Base-by-base conservation (phyloP, 805 yeast genomes). In the Spathaspora boniae region DNA sequence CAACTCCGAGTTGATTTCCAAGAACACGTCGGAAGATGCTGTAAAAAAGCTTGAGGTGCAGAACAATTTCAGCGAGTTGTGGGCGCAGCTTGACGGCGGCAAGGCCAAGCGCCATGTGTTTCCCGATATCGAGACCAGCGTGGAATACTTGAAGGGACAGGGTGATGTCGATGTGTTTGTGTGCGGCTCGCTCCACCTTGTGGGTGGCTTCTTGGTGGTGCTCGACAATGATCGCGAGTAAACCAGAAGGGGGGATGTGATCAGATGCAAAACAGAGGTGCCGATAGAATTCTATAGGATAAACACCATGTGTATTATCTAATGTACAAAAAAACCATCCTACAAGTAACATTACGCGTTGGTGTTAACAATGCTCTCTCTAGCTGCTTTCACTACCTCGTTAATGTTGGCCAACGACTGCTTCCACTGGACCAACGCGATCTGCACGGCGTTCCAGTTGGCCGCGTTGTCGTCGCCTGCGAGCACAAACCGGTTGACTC, bases 151-250 rank as follows among this genome's bases (percentile, higher is more conserved):
- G 33, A 71, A 73, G 40, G 34, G 45, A 19, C 45, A 41, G 12
- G 38, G 38, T 9, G 40, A 31, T 8, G 20, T 46, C n/a, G 88
- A 87, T 44, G 94, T 87, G 2, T 83, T 88, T 62, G 97, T 88
- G 0, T 84, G 94, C 40, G 99, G 99, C 1, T 88, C 97, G 4
- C 67, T 93, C 45, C 96, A 91, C 56, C 66, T 94, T 38, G 95
- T 93, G 8, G 99, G 99, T 12, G 98, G 98, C 0, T 74, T 93
- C 38, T 61, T 93, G 25, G 88, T 87, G 3, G 96, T 89, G 5
- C 62, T 87, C 28, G 96, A 91, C 36, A 58, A 58, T 22, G 45
- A 42, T 16, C 33, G 21, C 27, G 45, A 38, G 15, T 42, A 29
- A 20, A 24, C n/a, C n/a, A n/a, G n/a, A n/a, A 28, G 15, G 16